Evolutionary conservation across 768 basidiomycete species (phyloP).

Genomic region (Mycena floridula): DNA sequence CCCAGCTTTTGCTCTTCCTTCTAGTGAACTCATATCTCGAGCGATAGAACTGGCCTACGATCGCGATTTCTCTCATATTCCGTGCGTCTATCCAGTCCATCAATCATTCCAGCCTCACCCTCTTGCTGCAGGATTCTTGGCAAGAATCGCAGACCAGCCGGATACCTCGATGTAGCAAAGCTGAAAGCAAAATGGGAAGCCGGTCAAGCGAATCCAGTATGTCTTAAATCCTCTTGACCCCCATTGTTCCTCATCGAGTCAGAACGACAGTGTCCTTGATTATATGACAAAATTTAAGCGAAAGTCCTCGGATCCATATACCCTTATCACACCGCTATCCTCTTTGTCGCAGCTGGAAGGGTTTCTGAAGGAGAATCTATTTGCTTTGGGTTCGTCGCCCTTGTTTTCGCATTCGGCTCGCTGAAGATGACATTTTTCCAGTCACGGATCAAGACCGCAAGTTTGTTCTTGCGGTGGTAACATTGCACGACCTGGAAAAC

Average conservation of each 20-base stretch:
- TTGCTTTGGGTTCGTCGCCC: slow-evolving; percentile 57
- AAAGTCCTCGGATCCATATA: slow-evolving; percentile 58
- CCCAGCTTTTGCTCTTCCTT: slow-evolving; percentile 80
- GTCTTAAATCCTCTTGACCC: slow-evolving; percentile 18
- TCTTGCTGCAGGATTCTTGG: slow-evolving; percentile 61
- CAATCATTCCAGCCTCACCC: background rate
- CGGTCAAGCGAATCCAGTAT: slow-evolving; percentile 62
- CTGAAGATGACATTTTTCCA: slow-evolving; percentile 19
- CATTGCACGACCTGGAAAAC: slow-evolving; percentile 65
- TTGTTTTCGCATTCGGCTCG: background rate
- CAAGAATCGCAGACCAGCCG: slow-evolving; percentile 64
- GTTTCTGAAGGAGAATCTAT: slow-evolving; percentile 68
- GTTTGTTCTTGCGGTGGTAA: slow-evolving; percentile 80
- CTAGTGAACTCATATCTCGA: slow-evolving; percentile 60
- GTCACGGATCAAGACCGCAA: slow-evolving; percentile 81
- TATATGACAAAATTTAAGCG: slow-evolving; percentile 77
- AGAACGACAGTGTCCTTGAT: slow-evolving; percentile 67
- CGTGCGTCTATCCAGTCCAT: slow-evolving; percentile 39
- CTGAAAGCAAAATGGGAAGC: slow-evolving; percentile 79
- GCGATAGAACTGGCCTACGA: slow-evolving; percentile 90
- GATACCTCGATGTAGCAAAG: slow-evolving; percentile 74
- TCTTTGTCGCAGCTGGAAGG: slow-evolving; percentile 75
- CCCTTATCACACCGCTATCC: slow-evolving; percentile 74
- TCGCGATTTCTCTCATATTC: slow-evolving; percentile 90
- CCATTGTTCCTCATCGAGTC: background rate